Conservation (phyloP, 2,329 filamentous ascomycete species). For the Shiraia bambusicola region DNA sequence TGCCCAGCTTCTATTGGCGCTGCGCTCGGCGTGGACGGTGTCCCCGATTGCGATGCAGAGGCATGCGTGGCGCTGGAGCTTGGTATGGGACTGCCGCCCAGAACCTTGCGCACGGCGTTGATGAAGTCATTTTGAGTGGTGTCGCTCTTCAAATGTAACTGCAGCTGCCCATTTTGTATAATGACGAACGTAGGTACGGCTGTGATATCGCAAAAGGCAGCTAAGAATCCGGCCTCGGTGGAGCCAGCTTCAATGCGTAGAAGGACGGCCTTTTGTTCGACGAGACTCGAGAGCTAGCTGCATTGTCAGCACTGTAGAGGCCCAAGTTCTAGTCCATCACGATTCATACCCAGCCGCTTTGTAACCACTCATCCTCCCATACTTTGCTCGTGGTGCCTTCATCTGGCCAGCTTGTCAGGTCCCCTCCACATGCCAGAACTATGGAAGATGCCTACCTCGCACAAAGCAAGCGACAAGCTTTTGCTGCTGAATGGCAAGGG, state of each 20-base stretch:
- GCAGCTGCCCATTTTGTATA: slow-evolving; percentile 76
- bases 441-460: slow-evolving; percentile 55
- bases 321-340: background rate
- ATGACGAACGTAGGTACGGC: slow-evolving; percentile 77
- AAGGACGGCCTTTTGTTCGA: slow-evolving; percentile 65
- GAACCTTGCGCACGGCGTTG: slow-evolving; percentile 52
- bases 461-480: slow-evolving; percentile 87
- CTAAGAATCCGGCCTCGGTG: slow-evolving; percentile 77
- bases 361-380: slow-evolving; percentile 73
- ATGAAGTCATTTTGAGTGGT: slow-evolving; percentile 67
- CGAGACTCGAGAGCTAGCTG: slow-evolving; percentile 47
- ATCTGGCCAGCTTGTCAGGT: slow-evolving; percentile 53
- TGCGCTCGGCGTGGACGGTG: slow-evolving; percentile 6
- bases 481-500: slow-evolving; percentile 68
- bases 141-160: slow-evolving; percentile 71
- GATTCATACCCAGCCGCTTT: slow-evolving; percentile 38
- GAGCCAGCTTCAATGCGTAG: slow-evolving; percentile 72
- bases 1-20: slow-evolving; percentile 6
- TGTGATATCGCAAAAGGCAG: slow-evolving; percentile 78
- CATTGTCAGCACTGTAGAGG: background rate
- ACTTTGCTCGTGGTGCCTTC: slow-evolving; percentile 65
- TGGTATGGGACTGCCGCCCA: slow-evolving; percentile 34
- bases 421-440: slow-evolving; percentile 12
- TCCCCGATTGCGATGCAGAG: slow-evolving; percentile 12
- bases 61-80: slow-evolving; percentile 17